Evolutionary conservation across 306 rosid species (phyloP).

Genomic region (Sphenostylis stenocarpa): DNA sequence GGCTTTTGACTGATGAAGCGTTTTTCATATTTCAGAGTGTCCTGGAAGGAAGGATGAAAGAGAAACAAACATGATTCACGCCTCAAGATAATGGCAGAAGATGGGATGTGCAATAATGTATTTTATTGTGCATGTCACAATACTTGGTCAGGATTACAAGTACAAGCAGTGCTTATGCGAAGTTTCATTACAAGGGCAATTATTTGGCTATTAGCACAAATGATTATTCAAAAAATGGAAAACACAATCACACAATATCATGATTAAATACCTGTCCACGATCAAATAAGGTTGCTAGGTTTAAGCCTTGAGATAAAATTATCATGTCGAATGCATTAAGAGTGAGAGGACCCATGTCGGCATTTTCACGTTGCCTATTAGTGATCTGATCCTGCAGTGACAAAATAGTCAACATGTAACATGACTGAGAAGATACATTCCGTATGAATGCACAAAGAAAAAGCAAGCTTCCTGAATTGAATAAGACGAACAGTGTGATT

Average conservation of each 20-base stretch:
- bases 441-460: not conserved
- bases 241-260: not conserved
- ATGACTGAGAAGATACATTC: slow-evolving; percentile 1
- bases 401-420: slow-evolving; percentile 27
- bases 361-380: slow-evolving; percentile 49
- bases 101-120: not conserved
- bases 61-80: slow-evolving; percentile 1
- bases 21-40: slow-evolving; percentile 60
- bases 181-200: not conserved
- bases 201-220: not conserved
- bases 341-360: slow-evolving; percentile 68
- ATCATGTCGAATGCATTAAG: slow-evolving; percentile 91
- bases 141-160: not conserved
- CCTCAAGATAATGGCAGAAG: slow-evolving; percentile 1
- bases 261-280: slow-evolving; percentile 62
- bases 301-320: slow-evolving; percentile 85
- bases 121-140: not conserved
- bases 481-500: not conserved
- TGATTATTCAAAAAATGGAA: slow-evolving; percentile 8
- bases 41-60: slow-evolving; percentile 44
- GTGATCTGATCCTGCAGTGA: slow-evolving; percentile 55
- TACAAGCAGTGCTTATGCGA: not conserved
- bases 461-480: not conserved
- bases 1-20: slow-evolving; percentile 91
- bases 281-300: slow-evolving; percentile 79